Percentiles rank a stretch among this genome's conserved stretches.
phyloP scores from a whole-genome alignment of 768 basidiomycete genomes.

The Boletus rubroflammeus region DNA sequence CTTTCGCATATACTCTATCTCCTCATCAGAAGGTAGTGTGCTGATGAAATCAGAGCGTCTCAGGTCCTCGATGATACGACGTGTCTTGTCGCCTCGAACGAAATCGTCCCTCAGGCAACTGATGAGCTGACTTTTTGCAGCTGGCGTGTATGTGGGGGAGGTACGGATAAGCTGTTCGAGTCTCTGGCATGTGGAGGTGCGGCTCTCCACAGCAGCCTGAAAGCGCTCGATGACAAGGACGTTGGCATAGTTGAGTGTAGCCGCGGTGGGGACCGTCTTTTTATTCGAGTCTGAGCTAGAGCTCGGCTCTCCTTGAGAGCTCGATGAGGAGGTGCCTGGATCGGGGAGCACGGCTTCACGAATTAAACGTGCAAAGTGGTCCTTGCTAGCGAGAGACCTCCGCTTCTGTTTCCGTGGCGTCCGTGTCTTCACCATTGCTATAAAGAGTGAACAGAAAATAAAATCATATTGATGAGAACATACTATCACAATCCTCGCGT shows the following conservation, averaged over 20 bases:
- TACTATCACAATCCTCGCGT: slow-evolving; percentile 1
- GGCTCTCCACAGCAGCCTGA: slow-evolving; percentile 26
- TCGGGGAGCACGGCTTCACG: slow-evolving; percentile 14
- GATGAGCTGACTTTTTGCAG: slow-evolving; percentile 19
- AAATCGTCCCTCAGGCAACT: slow-evolving; percentile 25
- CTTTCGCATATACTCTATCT: slow-evolving; percentile 17
- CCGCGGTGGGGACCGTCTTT: background rate
- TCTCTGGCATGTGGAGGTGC: slow-evolving; percentile 26
- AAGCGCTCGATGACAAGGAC: slow-evolving; percentile 28
- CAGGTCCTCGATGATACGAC: slow-evolving; percentile 22
- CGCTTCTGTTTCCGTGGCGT: slow-evolving; percentile 25
- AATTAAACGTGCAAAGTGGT: slow-evolving; percentile 22
- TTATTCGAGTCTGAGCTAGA: slow-evolving; percentile 1
- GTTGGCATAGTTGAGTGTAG: slow-evolving; percentile 22
- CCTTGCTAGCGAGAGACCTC: slow-evolving; percentile 21
- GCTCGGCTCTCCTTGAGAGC: slow-evolving; percentile 4
- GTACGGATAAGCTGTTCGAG: slow-evolving; percentile 27
- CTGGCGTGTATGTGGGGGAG: slow-evolving; percentile 18
- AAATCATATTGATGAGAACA: background rate
- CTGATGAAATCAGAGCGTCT: slow-evolving; percentile 28
- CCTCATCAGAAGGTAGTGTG: slow-evolving; percentile 13
- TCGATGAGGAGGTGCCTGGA: background rate
- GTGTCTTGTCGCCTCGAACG: slow-evolving; percentile 25
- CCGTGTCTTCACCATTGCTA: slow-evolving; percentile 15
- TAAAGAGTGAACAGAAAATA: background rate